Conservation (phyloP, 306 rosid species). For the Abrus pulchellus region DNA sequence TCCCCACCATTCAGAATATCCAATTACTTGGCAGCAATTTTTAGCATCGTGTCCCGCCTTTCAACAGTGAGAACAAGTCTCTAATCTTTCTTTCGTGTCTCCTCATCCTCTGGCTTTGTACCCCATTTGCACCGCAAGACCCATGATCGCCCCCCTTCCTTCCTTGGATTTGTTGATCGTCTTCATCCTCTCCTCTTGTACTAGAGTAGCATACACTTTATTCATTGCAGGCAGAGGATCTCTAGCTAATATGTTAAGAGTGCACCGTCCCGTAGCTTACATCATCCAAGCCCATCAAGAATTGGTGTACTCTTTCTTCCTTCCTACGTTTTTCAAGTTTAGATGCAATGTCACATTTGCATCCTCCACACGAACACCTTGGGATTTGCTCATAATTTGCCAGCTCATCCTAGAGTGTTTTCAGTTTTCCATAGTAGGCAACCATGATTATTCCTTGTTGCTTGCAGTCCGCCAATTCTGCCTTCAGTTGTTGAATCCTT, state of each 20-base stretch:
- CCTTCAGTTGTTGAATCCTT: no score
- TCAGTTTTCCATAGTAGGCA: no score
- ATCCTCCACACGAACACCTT: no score
- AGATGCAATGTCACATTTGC: no score
- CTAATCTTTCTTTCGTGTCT: no score
- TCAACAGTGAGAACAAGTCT: not conserved
- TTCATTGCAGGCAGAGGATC: not conserved
- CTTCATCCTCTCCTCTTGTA: not conserved
- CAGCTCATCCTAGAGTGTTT: no score
- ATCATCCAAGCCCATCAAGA: not conserved
- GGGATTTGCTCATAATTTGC: no score
- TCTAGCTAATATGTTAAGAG: not conserved
- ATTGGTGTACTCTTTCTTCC: not conserved
- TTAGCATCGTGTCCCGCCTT: not conserved
- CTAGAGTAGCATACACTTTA: no score
- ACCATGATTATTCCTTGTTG: no score
- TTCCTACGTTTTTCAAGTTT: not conserved
- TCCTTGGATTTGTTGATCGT: not conserved
- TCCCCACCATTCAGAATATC: not conserved
- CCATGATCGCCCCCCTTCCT: not conserved
- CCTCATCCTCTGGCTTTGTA: not conserved
- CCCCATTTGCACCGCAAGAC: not conserved
- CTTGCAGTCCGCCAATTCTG: not conserved
- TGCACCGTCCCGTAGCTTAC: not conserved
- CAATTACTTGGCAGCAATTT: not conserved